Evolutionary conservation across 805 yeast genomes (phyloP).

Genomic region (Cyberlindnera sargentensis): DNA sequence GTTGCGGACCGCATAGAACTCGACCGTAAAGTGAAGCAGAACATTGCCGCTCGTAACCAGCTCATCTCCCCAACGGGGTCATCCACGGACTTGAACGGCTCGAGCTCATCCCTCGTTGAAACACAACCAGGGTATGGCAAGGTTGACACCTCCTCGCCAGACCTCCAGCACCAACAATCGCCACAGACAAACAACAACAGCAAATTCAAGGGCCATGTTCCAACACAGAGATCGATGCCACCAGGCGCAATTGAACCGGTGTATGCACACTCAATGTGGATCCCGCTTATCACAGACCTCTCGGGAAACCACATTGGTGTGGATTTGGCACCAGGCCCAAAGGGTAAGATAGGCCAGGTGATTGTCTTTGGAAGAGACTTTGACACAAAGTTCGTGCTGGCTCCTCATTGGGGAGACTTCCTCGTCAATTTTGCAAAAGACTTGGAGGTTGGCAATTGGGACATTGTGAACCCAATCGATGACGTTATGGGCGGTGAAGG

Average conservation of each 20-base stretch:
- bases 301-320: slow-evolving; percentile 90
- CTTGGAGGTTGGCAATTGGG: slow-evolving; percentile 77
- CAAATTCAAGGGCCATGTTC: slow-evolving; percentile 35
- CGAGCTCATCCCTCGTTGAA: slow-evolving; percentile 19
- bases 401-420: slow-evolving; percentile 87
- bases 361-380: slow-evolving; percentile 91
- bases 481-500: slow-evolving; percentile 70
- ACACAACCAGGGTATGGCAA: slow-evolving; percentile 24
- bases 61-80: slow-evolving; percentile 22
- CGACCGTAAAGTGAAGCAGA: slow-evolving; percentile 20
- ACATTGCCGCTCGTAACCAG: slow-evolving; percentile 13
- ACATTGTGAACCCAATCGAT: slow-evolving; percentile 55
- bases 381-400: slow-evolving; percentile 81
- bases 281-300: slow-evolving; percentile 82
- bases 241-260: slow-evolving; percentile 63
- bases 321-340: slow-evolving; percentile 76
- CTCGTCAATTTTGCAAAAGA: slow-evolving; percentile 78
- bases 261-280: slow-evolving; percentile 90
- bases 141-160: slow-evolving; percentile 6
- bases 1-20: slow-evolving; percentile 42
- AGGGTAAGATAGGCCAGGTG: slow-evolving; percentile 84
- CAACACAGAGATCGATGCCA: slow-evolving; percentile 66
- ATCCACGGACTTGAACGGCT: slow-evolving; percentile 12
- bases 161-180: slow-evolving; percentile 13
- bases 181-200: slow-evolving; percentile 14